Evolutionary conservation across 345 rosid species (phyloP).

Genomic region (Camelina neglecta): DNA sequence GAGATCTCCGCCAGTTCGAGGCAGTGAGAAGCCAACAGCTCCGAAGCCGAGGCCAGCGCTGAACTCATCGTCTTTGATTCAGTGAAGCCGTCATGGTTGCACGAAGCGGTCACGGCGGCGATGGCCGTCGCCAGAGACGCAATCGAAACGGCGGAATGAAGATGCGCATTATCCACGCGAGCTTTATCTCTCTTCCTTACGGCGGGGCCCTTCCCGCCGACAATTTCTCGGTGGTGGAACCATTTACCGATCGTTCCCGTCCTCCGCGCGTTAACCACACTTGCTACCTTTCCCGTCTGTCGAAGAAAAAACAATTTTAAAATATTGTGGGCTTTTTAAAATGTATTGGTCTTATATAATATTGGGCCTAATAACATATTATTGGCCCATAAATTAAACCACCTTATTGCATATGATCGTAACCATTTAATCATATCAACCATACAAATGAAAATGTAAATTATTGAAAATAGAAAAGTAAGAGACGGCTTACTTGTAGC

Average conservation of each 20-base stretch:
- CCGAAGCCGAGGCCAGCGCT: conserved; percentile 88
- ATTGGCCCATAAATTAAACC: neutral
- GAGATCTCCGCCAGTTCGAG: conserved; percentile 78
- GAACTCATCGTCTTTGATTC: conserved; percentile 64
- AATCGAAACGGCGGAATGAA: conserved; percentile 40
- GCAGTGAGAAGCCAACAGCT: conserved; percentile 89
- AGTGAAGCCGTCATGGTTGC: conserved; percentile 34
- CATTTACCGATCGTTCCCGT: conserved; percentile 41
- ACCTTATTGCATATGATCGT: neutral
- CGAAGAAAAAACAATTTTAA: neutral
- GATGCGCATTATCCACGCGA: conserved; percentile 41
- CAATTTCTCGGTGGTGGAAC: conserved; percentile 42
- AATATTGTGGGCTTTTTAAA: conserved; percentile 8
- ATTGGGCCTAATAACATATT: conserved; percentile 3
- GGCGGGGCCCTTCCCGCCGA: conserved; percentile 30
- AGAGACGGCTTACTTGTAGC: conserved; percentile 33
- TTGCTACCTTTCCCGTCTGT: conserved; percentile 34
- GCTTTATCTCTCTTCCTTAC: conserved; percentile 42
- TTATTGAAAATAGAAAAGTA: neutral
- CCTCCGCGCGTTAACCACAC: conserved; percentile 33
- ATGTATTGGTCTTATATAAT: neutral
- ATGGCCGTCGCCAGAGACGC: conserved; percentile 46
- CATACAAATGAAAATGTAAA: neutral
- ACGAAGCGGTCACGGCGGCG: conserved; percentile 44
- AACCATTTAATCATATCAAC: neutral